Evolutionary conservation across 192 early-diverging fungal genomes (phyloP).

Genomic region (Coemansia sp.): DNA sequence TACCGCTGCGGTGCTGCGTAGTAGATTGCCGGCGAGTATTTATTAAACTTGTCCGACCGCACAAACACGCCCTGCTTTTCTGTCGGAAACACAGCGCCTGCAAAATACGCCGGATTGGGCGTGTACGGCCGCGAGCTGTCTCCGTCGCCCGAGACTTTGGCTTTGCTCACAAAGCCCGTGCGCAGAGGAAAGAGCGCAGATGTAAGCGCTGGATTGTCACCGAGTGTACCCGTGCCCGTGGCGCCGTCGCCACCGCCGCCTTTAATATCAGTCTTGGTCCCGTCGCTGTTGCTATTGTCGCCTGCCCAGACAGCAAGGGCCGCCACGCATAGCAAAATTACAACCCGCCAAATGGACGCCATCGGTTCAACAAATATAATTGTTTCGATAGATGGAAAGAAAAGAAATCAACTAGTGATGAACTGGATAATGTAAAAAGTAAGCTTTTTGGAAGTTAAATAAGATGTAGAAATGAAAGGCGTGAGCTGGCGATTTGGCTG

Average conservation of each 20-base stretch:
- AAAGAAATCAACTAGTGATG: too few species aligned
- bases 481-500: too few species aligned
- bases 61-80: constrained; percentile 31
- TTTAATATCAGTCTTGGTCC: too few species aligned
- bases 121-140: constrained; percentile 20
- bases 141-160: constrained; percentile 15
- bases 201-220: constrained; percentile 37
- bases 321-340: too few species aligned
- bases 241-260: constrained; percentile 31
- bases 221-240: constrained; percentile 21
- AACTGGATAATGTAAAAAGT: too few species aligned
- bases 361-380: too few species aligned
- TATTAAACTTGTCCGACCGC: constrained; percentile 10
- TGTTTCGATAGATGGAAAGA: too few species aligned
- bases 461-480: too few species aligned
- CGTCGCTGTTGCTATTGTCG: constrained; percentile 8
- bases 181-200: constrained; percentile 28
- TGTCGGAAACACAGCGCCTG: constrained; percentile 18
- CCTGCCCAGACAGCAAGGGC: too few species aligned
- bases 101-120: constrained; percentile 24
- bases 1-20: constrained; percentile 25
- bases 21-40: constrained; percentile 26
- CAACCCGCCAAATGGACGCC: too few species aligned
- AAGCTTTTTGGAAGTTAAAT: too few species aligned
- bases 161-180: constrained; percentile 23